These are phyloP conservation scores for Scedosporium apiospermum DNA, from an alignment of 2,329 filamentous ascomycete species.

Conservation along the genomic window DNA sequence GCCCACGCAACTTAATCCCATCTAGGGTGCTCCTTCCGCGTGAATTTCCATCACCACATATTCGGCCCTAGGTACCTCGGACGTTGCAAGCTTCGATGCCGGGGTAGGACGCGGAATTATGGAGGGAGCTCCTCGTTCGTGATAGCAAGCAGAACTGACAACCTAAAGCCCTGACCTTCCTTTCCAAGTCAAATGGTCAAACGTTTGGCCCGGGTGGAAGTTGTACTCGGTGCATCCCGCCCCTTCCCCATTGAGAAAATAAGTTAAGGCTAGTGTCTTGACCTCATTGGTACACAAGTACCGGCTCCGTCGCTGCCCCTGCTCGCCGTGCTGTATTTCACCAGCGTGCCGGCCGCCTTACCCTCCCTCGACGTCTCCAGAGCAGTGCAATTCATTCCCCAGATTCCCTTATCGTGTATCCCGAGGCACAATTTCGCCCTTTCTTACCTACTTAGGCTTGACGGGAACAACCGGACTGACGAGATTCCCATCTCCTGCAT, in stretches of 20 bases:
- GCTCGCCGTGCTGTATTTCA: too few species aligned
- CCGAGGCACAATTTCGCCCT: not conserved
- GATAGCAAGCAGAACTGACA: not conserved
- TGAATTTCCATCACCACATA: not conserved
- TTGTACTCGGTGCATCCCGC: too few species aligned
- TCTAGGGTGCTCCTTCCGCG: not conserved
- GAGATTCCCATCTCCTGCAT: not conserved
- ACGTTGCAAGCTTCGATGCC: not conserved
- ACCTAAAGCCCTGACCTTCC: not conserved
- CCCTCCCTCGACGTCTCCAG: too few species aligned
- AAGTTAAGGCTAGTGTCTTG: too few species aligned
- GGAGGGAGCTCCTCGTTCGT: not conserved
- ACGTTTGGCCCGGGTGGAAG: too few species aligned
- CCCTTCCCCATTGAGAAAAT: too few species aligned
- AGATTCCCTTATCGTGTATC: not conserved
- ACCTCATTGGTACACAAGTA: too few species aligned
- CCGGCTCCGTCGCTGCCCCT: too few species aligned
- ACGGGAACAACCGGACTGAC: not conserved
- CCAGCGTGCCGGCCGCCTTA: too few species aligned
- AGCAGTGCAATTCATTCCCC: too few species aligned
- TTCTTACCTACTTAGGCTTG: not conserved
- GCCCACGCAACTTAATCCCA: not conserved
- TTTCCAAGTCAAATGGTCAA: not conserved
- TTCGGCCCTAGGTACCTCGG: not conserved
- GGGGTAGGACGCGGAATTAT: not conserved